A percentile compares a stretch with the other conserved stretches of the same genome.
These are phyloP conservation scores for Nannizziopsis barbatae DNA, from an alignment of 2,329 filamentous ascomycete species.

Conservation along the genomic window DNA sequence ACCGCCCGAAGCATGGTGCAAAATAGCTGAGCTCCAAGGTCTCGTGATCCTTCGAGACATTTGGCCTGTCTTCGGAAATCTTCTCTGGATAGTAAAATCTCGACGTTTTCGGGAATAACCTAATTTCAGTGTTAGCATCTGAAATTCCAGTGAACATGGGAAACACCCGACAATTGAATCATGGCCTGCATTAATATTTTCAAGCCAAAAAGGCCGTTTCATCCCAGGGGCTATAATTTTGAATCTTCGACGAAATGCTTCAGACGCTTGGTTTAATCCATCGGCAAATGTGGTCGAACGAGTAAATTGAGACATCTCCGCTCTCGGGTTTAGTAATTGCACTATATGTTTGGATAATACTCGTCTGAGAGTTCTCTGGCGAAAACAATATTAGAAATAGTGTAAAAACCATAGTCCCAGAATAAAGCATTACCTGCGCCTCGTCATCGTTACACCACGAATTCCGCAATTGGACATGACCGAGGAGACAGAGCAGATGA, in stretches of 20 bases:
- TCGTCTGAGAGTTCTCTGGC: constrained; percentile 43
- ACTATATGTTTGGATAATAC: constrained; percentile 57
- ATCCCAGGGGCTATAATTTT: constrained; percentile 60
- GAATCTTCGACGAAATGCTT: constrained; percentile 59
- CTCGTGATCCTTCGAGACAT: constrained; percentile 66
- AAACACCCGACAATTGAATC: constrained; percentile 38
- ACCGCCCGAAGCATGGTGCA: constrained; percentile 74
- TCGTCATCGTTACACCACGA: constrained; percentile 72
- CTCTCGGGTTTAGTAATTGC: constrained; percentile 56
- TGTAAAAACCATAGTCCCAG: not conserved
- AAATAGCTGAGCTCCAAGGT: constrained; percentile 81
- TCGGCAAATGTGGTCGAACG: constrained; percentile 66
- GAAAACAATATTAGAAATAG: constrained; percentile 12
- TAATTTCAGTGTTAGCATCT: constrained; percentile 5
- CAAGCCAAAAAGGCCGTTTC: constrained; percentile 62
- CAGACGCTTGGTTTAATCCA: constrained; percentile 59
- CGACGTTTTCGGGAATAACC: constrained; percentile 43
- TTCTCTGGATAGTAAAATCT: constrained; percentile 54
- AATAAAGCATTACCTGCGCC: constrained; percentile 45
- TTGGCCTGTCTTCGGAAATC: constrained; percentile 65
- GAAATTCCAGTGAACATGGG: constrained; percentile 8
- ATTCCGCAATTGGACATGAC: constrained; percentile 67
- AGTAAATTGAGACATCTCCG: constrained; percentile 59
- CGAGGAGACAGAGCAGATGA: constrained; percentile 72
- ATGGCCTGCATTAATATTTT: constrained; percentile 50